A percentile compares a stretch with the other conserved stretches of the same genome.
Evolutionary conservation across 23 red algal species (phyloP).

Genomic region (Agarophyton chilense): DNA sequence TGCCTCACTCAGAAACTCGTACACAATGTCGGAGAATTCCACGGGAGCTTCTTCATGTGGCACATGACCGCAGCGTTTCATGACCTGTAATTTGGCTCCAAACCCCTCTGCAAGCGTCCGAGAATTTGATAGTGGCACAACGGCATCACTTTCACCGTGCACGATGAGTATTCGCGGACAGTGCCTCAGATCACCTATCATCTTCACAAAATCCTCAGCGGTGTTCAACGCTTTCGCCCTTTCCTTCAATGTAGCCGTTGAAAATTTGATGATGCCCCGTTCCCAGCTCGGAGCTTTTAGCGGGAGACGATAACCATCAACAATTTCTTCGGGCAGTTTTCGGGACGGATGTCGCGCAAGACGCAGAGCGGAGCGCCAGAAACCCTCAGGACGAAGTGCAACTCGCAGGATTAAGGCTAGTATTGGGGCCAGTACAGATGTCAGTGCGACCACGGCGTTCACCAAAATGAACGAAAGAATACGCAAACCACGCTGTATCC

Average conservation of each 20-base stretch:
- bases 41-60: constrained; percentile 78
- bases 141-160: constrained; percentile 65
- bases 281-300: constrained; percentile 50
- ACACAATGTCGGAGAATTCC: constrained; percentile 50
- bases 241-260: constrained; percentile 9
- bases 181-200: constrained; percentile 14
- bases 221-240: constrained; percentile 13
- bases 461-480: constrained; percentile 5
- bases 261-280: constrained; percentile 61
- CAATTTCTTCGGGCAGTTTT: constrained; percentile 11
- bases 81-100: constrained; percentile 37
- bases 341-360: constrained; percentile 22
- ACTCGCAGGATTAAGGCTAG: constrained; percentile 41
- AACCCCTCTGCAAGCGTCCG: constrained; percentile 28
- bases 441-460: background rate
- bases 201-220: constrained; percentile 52
- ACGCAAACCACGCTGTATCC: constrained; percentile 11
- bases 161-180: constrained; percentile 66
- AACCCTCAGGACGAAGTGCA: background rate
- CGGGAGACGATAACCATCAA: constrained; percentile 69
- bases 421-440: constrained; percentile 48
- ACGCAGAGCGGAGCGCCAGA: constrained; percentile 55
- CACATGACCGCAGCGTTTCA: constrained; percentile 71
- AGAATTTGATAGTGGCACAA: constrained; percentile 81
- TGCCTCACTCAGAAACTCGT: constrained; percentile 29